Evolutionary conservation across 441 rosid genomes (phyloP), one percentile per base, ranked within the genome.

Genomic region (Euphorbia celastroides): DNA sequence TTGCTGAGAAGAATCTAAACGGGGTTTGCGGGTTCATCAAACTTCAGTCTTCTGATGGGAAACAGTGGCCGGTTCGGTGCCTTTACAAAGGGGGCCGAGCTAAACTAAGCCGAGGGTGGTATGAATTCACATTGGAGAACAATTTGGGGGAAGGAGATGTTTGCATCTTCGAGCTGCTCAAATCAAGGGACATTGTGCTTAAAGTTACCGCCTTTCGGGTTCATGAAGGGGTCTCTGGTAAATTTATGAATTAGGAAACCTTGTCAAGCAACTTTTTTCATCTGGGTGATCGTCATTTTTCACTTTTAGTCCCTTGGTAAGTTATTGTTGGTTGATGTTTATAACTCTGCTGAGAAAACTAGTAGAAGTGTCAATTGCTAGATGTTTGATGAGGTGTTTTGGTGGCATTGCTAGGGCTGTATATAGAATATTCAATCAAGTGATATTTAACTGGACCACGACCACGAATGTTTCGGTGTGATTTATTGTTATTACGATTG

Each of bases 81-180:
- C 91, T 87, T 23, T 88, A 89, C 68, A 87, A 74, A 81, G 94
- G 90, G 30, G 98, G 99, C 48, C 80, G 88, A 80, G 97, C 97
- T 52, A 94, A 94, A 73, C 78, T 94, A 66, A 92, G 97, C 73
- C 96, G 83, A 76, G 99, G 99, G 62, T 94, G 99, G 98, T 89
- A 87, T 31, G 96, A 92, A 71, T 94, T 94, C 78, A 76, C 94
- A 0, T 69, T 85, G 78, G 97, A 92, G 80, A 94, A 94, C 70
- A 86, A 87, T 63, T 64, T 94, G 77, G 98, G 95, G 67, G 98
- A 92, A 82, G 99, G 99, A 25, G 99, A 94, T 76, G 98, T 94
- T 17, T 89, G 98, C 22, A 79, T 92, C 67, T 88, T 94, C 30
- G 98, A 94, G 84, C 82, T 94, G 69, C 82, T 92, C 57, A 76